Conservation (phyloP, 2,329 filamentous ascomycete genomes). For the Annulohypoxylon truncatum region DNA sequence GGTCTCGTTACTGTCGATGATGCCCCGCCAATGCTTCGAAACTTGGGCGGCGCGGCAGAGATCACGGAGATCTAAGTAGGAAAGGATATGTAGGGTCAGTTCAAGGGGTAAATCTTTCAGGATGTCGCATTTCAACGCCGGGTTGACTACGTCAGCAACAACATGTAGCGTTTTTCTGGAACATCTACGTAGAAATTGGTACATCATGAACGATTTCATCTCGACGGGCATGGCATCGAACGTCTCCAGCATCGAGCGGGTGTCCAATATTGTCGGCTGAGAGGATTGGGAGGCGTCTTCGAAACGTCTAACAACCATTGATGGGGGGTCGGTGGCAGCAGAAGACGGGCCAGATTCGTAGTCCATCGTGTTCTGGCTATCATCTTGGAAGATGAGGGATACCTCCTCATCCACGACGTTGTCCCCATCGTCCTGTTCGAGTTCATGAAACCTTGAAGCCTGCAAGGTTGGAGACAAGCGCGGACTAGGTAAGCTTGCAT, state of each 20-base stretch:
- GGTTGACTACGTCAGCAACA: slow-evolving; percentile 90
- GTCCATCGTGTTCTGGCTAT: slow-evolving; percentile 57
- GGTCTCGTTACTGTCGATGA: slow-evolving; percentile 92
- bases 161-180: slow-evolving; percentile 89
- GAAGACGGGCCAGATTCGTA: slow-evolving; percentile 48
- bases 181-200: slow-evolving; percentile 89
- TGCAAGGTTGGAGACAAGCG: slow-evolving; percentile 92
- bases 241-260: slow-evolving; percentile 85
- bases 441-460: slow-evolving; percentile 66
- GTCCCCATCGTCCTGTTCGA: slow-evolving; percentile 58
- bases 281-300: slow-evolving; percentile 46
- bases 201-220: slow-evolving; percentile 97
- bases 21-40: slow-evolving; percentile 91
- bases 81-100: slow-evolving; percentile 86
- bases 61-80: slow-evolving; percentile 85
- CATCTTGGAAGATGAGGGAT: slow-evolving; percentile 51
- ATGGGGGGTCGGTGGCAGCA: slow-evolving; percentile 41
- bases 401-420: slow-evolving; percentile 54
- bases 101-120: slow-evolving; percentile 85
- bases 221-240: slow-evolving; percentile 93
- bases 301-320: slow-evolving; percentile 43
- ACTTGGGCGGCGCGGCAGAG: slow-evolving; percentile 92
- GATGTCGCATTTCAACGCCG: slow-evolving; percentile 94
- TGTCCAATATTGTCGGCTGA: slow-evolving; percentile 72
- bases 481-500: slow-evolving; percentile 93